Evolutionary conservation across 2,329 filamentous ascomycete species (phyloP), one percentile per base, ranked within the genome.

Genomic region (Pestalotiopsis sp.): DNA sequence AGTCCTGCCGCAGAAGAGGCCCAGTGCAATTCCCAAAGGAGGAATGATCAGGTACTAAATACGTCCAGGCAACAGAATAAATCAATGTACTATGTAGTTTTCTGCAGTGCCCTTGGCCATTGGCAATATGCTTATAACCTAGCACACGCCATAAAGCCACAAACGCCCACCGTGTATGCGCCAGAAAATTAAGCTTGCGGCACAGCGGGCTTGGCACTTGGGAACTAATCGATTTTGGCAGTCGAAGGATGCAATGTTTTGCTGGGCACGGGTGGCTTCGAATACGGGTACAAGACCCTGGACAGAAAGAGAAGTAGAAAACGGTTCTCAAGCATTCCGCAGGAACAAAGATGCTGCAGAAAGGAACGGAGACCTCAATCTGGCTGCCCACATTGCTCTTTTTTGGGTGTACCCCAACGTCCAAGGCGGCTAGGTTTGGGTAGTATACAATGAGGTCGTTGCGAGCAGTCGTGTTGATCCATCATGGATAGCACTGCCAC

Each of bases 51-150:
- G 45, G 9, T 52, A 52, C 7, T n/a, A 52, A 52, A n/a, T n/a
- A 20, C 25, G 55, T 23, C 31, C 41, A 68, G 66, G 66, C 66
- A 58, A 49, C 66, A 64, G 27, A 45, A 68, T 68, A 65, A 64
- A 68, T 31, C 27, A 31, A 31, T 31, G 6, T 31, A 31, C 27
- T 31, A 31, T 7, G 27, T 4, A n/a, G 36, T 12, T 27, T 36
- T 27, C 27, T 31, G 27, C 25, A 49, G 25, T 27, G 36, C n/a
- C 58, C 17, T 31, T 7, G 20, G 58, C 25, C 5, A 23, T 12
- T 31, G 27, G 27, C 7, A 31, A 7, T 9, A 31, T 31, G 27
- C 27, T 31, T 31, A 31, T 31, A 7, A 31, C 27, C 27, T 31
- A 31, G 27, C 27, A 31, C 27, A 31, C 27, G 27, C 27, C 27